Conservation (phyloP, 2,329 filamentous ascomycete genomes). For the Meredithiella fracta region DNA sequence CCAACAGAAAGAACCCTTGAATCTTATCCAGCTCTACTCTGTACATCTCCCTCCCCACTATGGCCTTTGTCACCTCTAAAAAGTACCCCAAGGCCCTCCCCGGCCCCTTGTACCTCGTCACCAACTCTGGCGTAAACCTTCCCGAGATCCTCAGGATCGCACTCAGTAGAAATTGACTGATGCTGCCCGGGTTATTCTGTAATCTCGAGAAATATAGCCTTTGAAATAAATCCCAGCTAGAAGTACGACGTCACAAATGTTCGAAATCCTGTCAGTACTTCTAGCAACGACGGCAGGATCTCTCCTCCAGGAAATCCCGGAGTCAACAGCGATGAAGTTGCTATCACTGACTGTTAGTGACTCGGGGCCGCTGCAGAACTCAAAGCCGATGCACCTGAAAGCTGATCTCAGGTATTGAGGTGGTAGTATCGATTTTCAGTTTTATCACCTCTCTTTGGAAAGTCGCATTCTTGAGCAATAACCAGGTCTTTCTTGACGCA, state of each 20-base stretch:
- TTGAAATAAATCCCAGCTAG: slow-evolving; percentile 22
- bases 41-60: slow-evolving; percentile 20
- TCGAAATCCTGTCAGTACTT: slow-evolving; percentile 20
- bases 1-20: slow-evolving; percentile 21
- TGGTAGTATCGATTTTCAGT: slow-evolving; percentile 17
- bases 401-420: no score
- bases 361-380: neutral
- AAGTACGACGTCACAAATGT: slow-evolving; percentile 20
- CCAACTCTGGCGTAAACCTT: slow-evolving; percentile 20
- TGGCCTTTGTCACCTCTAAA: slow-evolving; percentile 16
- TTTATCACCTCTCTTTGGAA: slow-evolving; percentile 17
- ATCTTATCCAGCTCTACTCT: slow-evolving; percentile 19
- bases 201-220: slow-evolving; percentile 20
- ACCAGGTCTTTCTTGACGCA: slow-evolving; percentile 14
- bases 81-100: slow-evolving; percentile 19
- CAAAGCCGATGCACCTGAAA: neutral
- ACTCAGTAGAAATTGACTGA: slow-evolving; percentile 20
- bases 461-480: slow-evolving; percentile 15
- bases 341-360: no score
- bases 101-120: slow-evolving; percentile 17
- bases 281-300: slow-evolving; percentile 17
- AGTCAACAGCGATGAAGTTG: no score
- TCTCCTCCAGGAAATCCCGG: neutral
- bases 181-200: slow-evolving; percentile 14
- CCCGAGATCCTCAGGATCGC: slow-evolving; percentile 21